These are phyloP conservation scores for Histomonas meleagridis DNA, from an alignment of 208 protist genomes.

Conservation along the genomic window DNA sequence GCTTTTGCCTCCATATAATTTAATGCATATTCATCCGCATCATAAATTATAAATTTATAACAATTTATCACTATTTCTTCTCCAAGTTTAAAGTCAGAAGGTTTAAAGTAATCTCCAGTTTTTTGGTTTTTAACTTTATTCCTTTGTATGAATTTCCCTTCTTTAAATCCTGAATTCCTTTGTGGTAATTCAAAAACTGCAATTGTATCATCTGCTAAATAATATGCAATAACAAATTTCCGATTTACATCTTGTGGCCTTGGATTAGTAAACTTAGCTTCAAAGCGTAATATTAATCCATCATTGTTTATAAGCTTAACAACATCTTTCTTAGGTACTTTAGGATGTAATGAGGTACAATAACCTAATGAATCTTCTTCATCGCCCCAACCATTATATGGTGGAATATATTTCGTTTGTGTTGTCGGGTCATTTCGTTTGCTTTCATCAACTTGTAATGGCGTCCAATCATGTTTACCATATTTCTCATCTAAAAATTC, in stretches of 20 bases:
- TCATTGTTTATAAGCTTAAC: neutral
- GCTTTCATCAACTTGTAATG: neutral
- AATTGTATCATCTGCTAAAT: slow-evolving; percentile 38
- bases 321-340: neutral
- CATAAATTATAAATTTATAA: neutral
- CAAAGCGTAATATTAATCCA: slow-evolving; percentile 39
- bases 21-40: neutral
- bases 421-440: no score
- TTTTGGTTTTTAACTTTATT: slow-evolving; percentile 31
- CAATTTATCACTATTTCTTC: neutral
- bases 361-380: slow-evolving; percentile 26
- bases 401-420: neutral
- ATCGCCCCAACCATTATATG: slow-evolving; percentile 28
- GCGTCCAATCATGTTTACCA: neutral
- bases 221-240: slow-evolving; percentile 43
- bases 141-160: slow-evolving; percentile 46
- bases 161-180: slow-evolving; percentile 47
- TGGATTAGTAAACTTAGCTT: slow-evolving; percentile 38
- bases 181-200: slow-evolving; percentile 38
- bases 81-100: slow-evolving; percentile 34
- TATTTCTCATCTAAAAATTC: slow-evolving; percentile 59
- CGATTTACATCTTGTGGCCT: slow-evolving; percentile 38
- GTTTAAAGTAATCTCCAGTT: neutral
- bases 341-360: neutral
- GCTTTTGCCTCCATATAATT: neutral